A percentile compares a stretch with the other conserved stretches of the same genome.
Evolutionary conservation across 2,329 filamentous ascomycete genomes (phyloP).

Genomic region (Colletotrichum graminicola): DNA sequence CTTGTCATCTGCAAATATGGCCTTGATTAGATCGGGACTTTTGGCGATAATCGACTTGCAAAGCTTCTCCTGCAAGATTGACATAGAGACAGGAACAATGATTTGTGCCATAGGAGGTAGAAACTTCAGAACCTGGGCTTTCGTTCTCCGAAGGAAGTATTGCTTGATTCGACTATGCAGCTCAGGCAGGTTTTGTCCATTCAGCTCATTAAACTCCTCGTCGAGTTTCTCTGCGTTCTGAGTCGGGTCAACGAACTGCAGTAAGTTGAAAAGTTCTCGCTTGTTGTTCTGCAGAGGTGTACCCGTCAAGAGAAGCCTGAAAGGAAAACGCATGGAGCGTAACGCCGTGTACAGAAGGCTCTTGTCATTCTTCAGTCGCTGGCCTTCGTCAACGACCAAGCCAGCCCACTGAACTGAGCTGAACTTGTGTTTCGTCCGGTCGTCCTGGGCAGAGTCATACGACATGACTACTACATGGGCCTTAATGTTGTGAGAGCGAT

Average conservation of each 20-base stretch:
- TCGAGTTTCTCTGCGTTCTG: conserved; percentile 80
- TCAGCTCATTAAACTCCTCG: conserved; percentile 80
- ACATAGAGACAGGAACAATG: conserved; percentile 97
- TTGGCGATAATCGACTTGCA: conserved; percentile 94
- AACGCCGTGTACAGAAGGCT: conserved; percentile 84
- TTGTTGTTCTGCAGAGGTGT: conserved; percentile 97
- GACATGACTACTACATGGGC: conserved; percentile 96
- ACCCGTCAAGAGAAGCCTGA: conserved; percentile 87
- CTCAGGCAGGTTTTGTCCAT: conserved; percentile 82
- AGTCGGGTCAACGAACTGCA: conserved; percentile 88
- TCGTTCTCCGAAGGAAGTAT: conserved; percentile 81
- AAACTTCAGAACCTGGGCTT: conserved; percentile 90
- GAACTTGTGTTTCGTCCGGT: conserved; percentile 75
- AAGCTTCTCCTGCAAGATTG: conserved; percentile 89
- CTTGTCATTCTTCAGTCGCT: conserved; percentile 93
- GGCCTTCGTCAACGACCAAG: conserved; percentile 93
- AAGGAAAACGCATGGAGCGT: conserved; percentile 79
- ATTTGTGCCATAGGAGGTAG: conserved; percentile 94
- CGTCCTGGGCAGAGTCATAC: conserved; percentile 88
- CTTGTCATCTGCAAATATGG: conserved; percentile 80
- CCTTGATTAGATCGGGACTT: conserved; percentile 87
- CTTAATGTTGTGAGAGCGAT: conserved; percentile 74
- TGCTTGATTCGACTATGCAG: conserved; percentile 86
- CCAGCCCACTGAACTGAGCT: conserved; percentile 83
- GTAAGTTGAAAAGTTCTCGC: conserved; percentile 93